Base-by-base conservation (phyloP, 2,329 filamentous ascomycete species). In the Botrytis hyacinthi region DNA sequence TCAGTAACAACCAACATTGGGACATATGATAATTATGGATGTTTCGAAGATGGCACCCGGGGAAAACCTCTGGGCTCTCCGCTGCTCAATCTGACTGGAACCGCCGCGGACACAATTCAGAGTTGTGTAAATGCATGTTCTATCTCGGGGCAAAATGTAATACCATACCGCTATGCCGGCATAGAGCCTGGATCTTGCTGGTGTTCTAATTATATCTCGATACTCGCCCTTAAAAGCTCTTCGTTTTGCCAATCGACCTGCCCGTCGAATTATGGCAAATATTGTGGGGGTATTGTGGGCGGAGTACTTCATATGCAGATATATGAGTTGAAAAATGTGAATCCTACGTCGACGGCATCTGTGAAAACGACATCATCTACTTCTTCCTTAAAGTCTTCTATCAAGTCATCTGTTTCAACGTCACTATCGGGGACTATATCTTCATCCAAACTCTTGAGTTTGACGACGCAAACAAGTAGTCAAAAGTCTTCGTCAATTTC, bases 101-200 rank as follows among this genome's bases (percentile, higher is more conserved):
- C 37, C 8, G 37, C 68, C 18, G 54, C 57, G 14, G 54, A 62
- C 20, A 70, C 54, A n/a, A 62, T 70, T 62, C 68, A 63, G 20
- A 70, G 42, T 29, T 70, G 68, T 48, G 57, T 44, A n/a, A 44
- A 35, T 61, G 54, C 51, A 35, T 70, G 68, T 32, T 70, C 68
- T 26, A 40, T 35, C 18, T 44, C 29, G 29, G 68, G 40, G 18
- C 54, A 26, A n/a, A 44, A 44, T 20, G 54, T 29, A 60, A 37
- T 14, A 46, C 68, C 68, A 35, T 70, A 61, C 18, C 40, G 35
- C 37, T 63, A 70, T 46, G 40, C 68, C 22, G 68, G 68, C 12
- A 62, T 70, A n/a, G 54, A 70, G 29, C 54, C 68, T 62, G 54
- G 54, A 26, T 61, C 29, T 35, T 70, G 68, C 16, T 70, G 54